Base-by-base conservation (phyloP, 805 yeast genomes). In the Myxozyma kluyveri region DNA sequence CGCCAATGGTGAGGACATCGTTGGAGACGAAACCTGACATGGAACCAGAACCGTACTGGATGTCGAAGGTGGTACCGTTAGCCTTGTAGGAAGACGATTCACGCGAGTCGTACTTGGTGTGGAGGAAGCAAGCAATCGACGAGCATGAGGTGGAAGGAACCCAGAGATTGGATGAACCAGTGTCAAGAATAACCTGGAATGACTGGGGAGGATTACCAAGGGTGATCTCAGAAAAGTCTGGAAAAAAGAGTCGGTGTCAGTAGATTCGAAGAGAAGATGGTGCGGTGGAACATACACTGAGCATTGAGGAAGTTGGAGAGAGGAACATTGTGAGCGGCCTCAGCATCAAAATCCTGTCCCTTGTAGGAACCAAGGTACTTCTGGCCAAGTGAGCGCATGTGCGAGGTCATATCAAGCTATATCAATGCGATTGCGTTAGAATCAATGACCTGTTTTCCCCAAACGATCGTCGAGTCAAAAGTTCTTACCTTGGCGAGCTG, bases 121-220 rank as follows among this genome's bases (percentile, higher is more conserved):
- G 99, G 69, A 93, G 77, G 78, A 80, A 91, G 74, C 99, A 93
- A 46, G 99, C 98, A 72, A 93, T 81, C 3, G 96, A 88, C 45
- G 88, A 75, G 75, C 99, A 93, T 61, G 87, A 89, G 40, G 76
- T 61, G 55, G 95, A 80, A 49, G 99, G 99, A 58, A 93, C 88
- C 99, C 99, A 93, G 74, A 93, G 77, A 72, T 93, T 93, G 41
- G 97, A 86, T 41, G 96, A 87, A 37, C 99, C 99, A 23, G 99
- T 91, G 72, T 93, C 99, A 65, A 93, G 77, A 58, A 93, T 82
- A 45, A 93, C 98, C 77, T 91, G 91, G 73, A 93, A 93, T 17
- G 79, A 69, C 75, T 93, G 99, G 45, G 86, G 88, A 7, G 99
- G 99, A 37, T 96, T 86, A 62, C 99, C 99, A 53, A 93, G 66